These are phyloP conservation scores for Ricinus communis DNA, from an alignment of 345 rosid species.

Conservation along the genomic window DNA sequence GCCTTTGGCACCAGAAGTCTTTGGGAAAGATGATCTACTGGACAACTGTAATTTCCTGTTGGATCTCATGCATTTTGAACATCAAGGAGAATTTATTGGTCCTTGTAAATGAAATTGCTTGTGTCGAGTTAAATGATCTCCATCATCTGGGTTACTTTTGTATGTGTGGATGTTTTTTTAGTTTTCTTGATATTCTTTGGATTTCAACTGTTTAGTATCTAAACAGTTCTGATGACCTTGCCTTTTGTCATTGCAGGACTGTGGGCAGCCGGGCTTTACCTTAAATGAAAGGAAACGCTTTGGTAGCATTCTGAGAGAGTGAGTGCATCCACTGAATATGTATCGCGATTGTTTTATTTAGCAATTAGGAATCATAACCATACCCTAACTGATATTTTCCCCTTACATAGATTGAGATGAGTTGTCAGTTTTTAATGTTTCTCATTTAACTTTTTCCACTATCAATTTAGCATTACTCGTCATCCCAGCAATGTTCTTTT, in stretches of 20 bases:
- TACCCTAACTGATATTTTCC: background rate
- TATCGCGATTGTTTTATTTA: constrained; percentile 2
- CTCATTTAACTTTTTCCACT: background rate
- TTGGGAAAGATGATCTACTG: constrained; percentile 4
- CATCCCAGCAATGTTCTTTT: background rate
- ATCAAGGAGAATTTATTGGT: background rate
- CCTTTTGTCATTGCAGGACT: constrained; percentile 53
- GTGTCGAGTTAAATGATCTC: background rate
- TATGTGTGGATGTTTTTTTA: background rate
- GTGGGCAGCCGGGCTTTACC: constrained; percentile 97
- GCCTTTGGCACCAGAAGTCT: background rate
- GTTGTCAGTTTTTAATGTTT: background rate
- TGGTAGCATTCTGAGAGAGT: constrained; percentile 74
- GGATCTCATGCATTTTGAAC: background rate
- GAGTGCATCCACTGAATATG: constrained; percentile 18
- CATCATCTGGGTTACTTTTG: background rate
- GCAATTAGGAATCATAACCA: constrained; percentile 7
- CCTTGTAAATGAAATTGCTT: background rate
- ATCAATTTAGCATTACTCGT: background rate
- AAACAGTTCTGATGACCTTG: background rate
- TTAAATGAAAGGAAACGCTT: constrained; percentile 88
- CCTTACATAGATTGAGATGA: background rate
- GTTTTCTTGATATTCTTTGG: background rate
- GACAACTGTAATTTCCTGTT: background rate
- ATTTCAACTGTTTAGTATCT: background rate